Conservation (phyloP, 2,329 filamentous ascomycete species). For the Alternaria longipes region DNA sequence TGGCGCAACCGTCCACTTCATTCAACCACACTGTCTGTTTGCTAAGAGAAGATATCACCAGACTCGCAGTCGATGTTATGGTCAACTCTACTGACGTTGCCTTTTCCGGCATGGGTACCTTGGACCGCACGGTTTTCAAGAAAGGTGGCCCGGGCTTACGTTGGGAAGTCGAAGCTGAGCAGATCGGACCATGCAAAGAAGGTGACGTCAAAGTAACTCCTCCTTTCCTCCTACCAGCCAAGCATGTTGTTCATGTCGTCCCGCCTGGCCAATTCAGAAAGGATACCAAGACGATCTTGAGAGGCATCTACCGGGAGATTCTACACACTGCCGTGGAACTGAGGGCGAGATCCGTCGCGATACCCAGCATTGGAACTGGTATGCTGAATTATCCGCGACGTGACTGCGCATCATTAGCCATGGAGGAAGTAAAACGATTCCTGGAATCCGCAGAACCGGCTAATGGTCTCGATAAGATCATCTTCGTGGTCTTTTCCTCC, state of each 20-base stretch:
- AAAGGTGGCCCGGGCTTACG: constrained; percentile 39
- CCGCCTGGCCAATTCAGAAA: constrained; percentile 36
- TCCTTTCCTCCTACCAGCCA: constrained; percentile 41
- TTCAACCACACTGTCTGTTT: constrained; percentile 44
- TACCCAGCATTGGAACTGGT: constrained; percentile 47
- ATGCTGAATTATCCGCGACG: constrained; percentile 39
- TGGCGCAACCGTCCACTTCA: constrained; percentile 28
- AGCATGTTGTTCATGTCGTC: constrained; percentile 42
- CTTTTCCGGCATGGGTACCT: constrained; percentile 41
- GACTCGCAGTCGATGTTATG: constrained; percentile 43
- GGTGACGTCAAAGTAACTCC: constrained; percentile 41
- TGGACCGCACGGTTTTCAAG: constrained; percentile 43
- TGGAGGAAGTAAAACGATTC: constrained; percentile 47
- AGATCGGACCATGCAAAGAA: constrained; percentile 36
- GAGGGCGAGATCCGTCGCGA: constrained; percentile 42
- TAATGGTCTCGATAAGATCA: constrained; percentile 39
- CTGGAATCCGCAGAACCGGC: constrained; percentile 34
- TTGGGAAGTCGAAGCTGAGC: constrained; percentile 23
- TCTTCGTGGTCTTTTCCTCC: constrained; percentile 41
- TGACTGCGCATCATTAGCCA: constrained; percentile 41
- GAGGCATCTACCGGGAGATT: constrained; percentile 42
- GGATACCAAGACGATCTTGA: constrained; percentile 35
- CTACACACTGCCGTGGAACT: constrained; percentile 35
- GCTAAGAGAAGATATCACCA: constrained; percentile 46
- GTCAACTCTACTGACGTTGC: constrained; percentile 43